Evolutionary conservation across 2,329 filamentous ascomycete species (phyloP).

Genomic region (Talaromyces funiculosus): DNA sequence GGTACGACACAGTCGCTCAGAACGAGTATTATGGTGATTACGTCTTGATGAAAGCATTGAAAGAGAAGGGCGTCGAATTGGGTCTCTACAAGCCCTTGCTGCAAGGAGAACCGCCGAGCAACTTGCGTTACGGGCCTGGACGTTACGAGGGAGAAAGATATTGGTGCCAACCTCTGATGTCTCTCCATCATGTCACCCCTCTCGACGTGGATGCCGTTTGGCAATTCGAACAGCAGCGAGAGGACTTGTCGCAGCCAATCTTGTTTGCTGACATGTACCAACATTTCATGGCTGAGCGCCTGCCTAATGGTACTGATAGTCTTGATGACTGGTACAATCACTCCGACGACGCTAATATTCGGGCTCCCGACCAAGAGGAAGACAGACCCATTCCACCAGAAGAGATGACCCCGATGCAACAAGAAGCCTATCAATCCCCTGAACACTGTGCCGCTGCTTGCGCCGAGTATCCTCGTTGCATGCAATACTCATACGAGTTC

Average conservation of each 20-base stretch:
- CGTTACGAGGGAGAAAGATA: slow-evolving; percentile 27
- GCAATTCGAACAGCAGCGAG: slow-evolving; percentile 48
- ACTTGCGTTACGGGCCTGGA: slow-evolving; percentile 39
- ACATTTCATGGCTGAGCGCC: slow-evolving; percentile 43
- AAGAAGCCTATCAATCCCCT: slow-evolving; percentile 39
- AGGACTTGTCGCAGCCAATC: slow-evolving; percentile 30
- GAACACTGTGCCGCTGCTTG: slow-evolving; percentile 50
- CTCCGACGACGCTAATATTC: slow-evolving; percentile 45
- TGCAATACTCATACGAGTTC: slow-evolving; percentile 27
- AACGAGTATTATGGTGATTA: slow-evolving; percentile 50
- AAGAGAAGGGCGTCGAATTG: slow-evolving; percentile 44
- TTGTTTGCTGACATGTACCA: slow-evolving; percentile 49
- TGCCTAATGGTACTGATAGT: slow-evolving; percentile 27
- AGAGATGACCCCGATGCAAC: slow-evolving; percentile 40
- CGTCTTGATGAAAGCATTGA: slow-evolving; percentile 44
- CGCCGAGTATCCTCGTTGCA: slow-evolving; percentile 28
- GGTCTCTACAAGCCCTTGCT: slow-evolving; percentile 46
- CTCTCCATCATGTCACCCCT: slow-evolving; percentile 52
- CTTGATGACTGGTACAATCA: slow-evolving; percentile 52
- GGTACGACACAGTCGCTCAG: slow-evolving; percentile 42
- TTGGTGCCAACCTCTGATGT: slow-evolving; percentile 55
- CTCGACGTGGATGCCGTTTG: slow-evolving; percentile 49
- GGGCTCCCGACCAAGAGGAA: slow-evolving; percentile 9
- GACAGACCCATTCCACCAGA: slow-evolving; percentile 29
- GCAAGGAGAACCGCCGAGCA: slow-evolving; percentile 52